These are phyloP conservation scores for Boletus pseudopeckii DNA, from an alignment of 768 basidiomycete genomes.

Conservation along the genomic window DNA sequence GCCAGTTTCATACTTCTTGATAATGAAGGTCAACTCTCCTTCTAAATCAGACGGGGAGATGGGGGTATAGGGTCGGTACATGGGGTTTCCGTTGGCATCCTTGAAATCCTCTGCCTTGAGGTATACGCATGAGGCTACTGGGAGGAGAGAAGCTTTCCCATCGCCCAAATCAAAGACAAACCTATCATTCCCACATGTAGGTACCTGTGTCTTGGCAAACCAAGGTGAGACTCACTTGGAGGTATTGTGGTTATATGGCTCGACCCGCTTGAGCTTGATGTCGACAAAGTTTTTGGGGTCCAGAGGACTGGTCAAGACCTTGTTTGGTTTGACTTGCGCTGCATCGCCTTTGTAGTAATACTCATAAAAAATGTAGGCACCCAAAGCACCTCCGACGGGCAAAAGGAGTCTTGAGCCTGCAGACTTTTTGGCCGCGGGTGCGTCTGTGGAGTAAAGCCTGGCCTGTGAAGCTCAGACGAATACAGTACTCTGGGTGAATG, in stretches of 20 bases:
- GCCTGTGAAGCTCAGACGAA: conserved; percentile 22
- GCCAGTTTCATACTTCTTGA: conserved; percentile 84
- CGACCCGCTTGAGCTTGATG: conserved; percentile 76
- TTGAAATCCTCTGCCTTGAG: conserved; percentile 71
- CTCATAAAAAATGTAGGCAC: conserved; percentile 47
- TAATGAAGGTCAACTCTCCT: conserved; percentile 74
- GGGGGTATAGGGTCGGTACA: conserved; percentile 92
- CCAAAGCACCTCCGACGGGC: conserved; percentile 31
- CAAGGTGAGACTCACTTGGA: conserved; percentile 49
- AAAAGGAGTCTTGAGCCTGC: conserved; percentile 48
- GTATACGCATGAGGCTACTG: conserved; percentile 74
- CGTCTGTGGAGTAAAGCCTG: conserved; percentile 47
- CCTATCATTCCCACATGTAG: conserved; percentile 33
- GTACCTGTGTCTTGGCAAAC: background rate
- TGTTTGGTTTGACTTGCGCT: conserved; percentile 38
- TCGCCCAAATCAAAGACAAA: conserved; percentile 81
- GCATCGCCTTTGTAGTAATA: conserved; percentile 41
- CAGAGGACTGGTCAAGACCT: conserved; percentile 58
- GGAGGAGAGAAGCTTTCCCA: conserved; percentile 72
- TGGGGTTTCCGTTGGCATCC: conserved; percentile 80
- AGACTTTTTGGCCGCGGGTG: conserved; percentile 44
- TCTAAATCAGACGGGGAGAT: conserved; percentile 71
- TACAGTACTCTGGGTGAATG: too few species aligned
- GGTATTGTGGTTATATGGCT: conserved; percentile 94
- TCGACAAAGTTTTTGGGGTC: conserved; percentile 73